A percentile compares a stretch with the other conserved stretches of the same genome.
These are phyloP conservation scores for Psilocybe mexicana DNA, from an alignment of 1,284 basidiomycete species.

Conservation along the genomic window DNA sequence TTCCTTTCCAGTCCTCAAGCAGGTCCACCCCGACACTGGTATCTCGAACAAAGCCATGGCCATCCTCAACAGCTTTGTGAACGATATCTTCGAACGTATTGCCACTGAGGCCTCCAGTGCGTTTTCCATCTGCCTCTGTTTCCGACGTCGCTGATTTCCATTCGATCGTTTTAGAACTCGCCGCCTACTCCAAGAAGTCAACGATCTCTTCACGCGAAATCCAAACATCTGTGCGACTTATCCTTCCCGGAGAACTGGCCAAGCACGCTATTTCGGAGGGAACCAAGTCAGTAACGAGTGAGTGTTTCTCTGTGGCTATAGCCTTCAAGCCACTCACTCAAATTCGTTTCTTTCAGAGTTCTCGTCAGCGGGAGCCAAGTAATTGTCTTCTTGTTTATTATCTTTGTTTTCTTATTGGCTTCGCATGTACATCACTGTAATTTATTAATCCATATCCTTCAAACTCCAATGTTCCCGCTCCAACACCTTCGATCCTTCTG, in stretches of 20 bases:
- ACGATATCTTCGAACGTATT: conserved; percentile 93
- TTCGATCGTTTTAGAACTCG: conserved; percentile 60
- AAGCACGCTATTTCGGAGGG: conserved; percentile 84
- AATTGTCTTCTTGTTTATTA: conserved; percentile 19
- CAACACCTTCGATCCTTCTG: too few relatives aligned
- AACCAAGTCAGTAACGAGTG: conserved; percentile 59
- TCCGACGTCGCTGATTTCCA: conserved; percentile 3
- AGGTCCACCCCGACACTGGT: conserved; percentile 96
- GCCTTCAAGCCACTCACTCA: neutral
- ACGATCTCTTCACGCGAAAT: conserved; percentile 95
- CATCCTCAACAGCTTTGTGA: conserved; percentile 91
- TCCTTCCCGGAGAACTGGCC: conserved; percentile 85
- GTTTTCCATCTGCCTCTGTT: conserved; percentile 23
- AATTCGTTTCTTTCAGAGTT: conserved; percentile 39
- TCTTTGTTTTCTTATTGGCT: conserved; percentile 9
- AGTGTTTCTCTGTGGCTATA: conserved; percentile 15
- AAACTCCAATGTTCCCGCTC: neutral
- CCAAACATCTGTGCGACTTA: conserved; percentile 88
- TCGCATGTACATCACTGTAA: conserved; percentile 26
- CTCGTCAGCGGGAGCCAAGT: conserved; percentile 67
- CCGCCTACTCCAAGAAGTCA: conserved; percentile 91
- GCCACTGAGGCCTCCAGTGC: conserved; percentile 83
- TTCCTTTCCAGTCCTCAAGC: conserved; percentile 65
- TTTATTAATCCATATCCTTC: conserved; percentile 24
- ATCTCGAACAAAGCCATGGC: conserved; percentile 98